A percentile compares a stretch with the other conserved stretches of the same genome.
Conservation (phyloP, 2,329 filamentous ascomycete genomes). For the Colletotrichum ledebouriae region DNA sequence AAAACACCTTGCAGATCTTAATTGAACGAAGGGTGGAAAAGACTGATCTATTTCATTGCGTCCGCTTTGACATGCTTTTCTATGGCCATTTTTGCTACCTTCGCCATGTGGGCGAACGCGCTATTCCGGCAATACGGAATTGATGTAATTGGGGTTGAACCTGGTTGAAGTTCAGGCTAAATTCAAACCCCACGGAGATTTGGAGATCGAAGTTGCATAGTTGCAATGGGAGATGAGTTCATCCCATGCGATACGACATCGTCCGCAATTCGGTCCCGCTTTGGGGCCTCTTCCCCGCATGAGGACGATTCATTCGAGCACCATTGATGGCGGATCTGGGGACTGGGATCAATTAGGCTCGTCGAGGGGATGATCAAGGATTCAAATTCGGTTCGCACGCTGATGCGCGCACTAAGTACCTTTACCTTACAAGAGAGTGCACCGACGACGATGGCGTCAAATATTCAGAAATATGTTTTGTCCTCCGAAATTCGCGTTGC, state of each 20-base stretch:
- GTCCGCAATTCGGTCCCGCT: conserved; percentile 26
- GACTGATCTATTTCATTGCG: conserved; percentile 7
- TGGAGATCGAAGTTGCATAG: not conserved
- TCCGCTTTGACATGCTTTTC: conserved; percentile 23
- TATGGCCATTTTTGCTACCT: conserved; percentile 5
- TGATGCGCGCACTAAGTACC: not conserved
- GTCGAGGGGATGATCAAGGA: conserved; percentile 16
- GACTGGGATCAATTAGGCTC: conserved; percentile 9
- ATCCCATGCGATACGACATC: conserved; percentile 37
- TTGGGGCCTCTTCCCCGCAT: conserved; percentile 29
- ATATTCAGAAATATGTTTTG: too few species aligned
- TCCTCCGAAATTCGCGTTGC: too few species aligned
- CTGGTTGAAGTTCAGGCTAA: conserved; percentile 39
- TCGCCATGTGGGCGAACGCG: conserved; percentile 19
- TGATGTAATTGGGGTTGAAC: conserved; percentile 16
- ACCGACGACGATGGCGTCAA: too few species aligned
- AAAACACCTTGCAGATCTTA: not conserved
- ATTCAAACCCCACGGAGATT: conserved; percentile 23
- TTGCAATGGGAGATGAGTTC: conserved; percentile 29
- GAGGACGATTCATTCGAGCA: conserved; percentile 5
- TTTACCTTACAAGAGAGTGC: not conserved
- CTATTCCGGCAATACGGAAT: conserved; percentile 34
- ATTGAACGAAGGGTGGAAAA: not conserved
- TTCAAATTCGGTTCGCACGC: conserved; percentile 29
- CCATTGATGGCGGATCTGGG: conserved; percentile 12